These are phyloP conservation scores for Corymbia citriodora DNA, from an alignment of 441 rosid genomes.

Conservation along the genomic window DNA sequence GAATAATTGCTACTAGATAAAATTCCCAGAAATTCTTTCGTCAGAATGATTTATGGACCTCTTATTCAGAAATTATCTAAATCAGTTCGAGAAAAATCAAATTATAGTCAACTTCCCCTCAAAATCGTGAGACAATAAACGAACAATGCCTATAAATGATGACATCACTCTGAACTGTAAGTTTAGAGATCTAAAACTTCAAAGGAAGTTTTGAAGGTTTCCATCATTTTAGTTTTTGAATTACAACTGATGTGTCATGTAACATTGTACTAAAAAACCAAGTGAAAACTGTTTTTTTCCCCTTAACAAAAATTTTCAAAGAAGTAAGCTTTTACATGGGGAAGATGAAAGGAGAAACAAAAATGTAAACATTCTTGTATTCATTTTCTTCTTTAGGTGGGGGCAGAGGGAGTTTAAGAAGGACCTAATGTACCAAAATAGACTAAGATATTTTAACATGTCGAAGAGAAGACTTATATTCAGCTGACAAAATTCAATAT, in stretches of 20 bases:
- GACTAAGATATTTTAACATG: background rate
- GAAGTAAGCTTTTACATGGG: background rate
- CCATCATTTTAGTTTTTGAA: background rate
- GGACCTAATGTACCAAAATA: background rate
- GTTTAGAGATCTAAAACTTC: background rate
- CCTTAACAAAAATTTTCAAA: background rate
- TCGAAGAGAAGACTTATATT: background rate
- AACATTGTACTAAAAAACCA: background rate
- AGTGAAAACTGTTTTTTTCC: background rate
- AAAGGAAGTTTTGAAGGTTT: background rate
- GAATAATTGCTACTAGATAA: background rate
- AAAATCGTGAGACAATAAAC: background rate
- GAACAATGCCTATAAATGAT: background rate
- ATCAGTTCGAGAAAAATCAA: background rate
- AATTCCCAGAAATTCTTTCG: background rate
- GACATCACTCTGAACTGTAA: background rate
- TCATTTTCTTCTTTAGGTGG: background rate
- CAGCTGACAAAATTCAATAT: background rate
- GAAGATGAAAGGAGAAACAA: background rate
- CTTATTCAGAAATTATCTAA: background rate
- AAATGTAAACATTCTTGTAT: background rate
- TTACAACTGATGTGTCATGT: background rate
- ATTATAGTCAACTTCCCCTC: background rate
- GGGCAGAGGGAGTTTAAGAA: background rate
- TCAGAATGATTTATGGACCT: background rate